A percentile compares a stretch with the other conserved stretches of the same genome.
Evolutionary conservation across 805 yeast species (phyloP).

Genomic region (Candida wancherniae): DNA sequence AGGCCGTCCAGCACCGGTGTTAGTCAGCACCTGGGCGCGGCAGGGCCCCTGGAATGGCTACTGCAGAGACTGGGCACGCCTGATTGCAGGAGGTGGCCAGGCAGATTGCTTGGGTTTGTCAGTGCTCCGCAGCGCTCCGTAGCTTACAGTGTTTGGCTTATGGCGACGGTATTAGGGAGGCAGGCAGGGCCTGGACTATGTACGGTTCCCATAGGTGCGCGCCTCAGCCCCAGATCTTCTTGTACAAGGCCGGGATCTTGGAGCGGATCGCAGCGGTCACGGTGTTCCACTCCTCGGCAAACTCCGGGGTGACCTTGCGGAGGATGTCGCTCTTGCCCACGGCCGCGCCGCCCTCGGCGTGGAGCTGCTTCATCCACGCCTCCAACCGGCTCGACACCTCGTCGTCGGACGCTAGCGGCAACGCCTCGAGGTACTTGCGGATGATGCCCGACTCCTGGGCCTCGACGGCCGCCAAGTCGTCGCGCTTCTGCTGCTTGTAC

Average conservation of each 20-base stretch:
- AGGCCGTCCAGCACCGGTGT: no score
- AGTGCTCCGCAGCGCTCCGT: no score
- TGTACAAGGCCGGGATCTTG: conserved; percentile 17
- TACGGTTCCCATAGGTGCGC: no score
- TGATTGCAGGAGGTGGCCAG: no score
- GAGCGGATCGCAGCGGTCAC: conserved; percentile 18
- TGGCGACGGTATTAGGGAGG: no score
- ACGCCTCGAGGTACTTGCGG: conserved; percentile 29
- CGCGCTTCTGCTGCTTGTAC: conserved; percentile 42
- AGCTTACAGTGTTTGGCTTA: no score
- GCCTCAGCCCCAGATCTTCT: conserved; percentile 14
- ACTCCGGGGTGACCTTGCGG: conserved; percentile 14
- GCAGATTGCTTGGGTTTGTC: no score
- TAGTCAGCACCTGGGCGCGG: no score
- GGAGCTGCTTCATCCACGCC: conserved; percentile 18
- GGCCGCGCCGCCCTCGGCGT: conserved; percentile 4
- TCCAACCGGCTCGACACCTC: conserved; percentile 28
- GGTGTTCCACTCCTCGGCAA: conserved; percentile 18
- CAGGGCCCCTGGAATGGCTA: no score
- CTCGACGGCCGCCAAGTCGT: conserved; percentile 54
- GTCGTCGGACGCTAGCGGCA: conserved; percentile 48
- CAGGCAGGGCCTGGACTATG: no score
- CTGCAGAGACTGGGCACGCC: no score
- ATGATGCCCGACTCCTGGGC: conserved; percentile 41
- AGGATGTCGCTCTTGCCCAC: conserved; percentile 9